Conservation (phyloP, 2,329 filamentous ascomycete species). For the Knufia petricola region DNA sequence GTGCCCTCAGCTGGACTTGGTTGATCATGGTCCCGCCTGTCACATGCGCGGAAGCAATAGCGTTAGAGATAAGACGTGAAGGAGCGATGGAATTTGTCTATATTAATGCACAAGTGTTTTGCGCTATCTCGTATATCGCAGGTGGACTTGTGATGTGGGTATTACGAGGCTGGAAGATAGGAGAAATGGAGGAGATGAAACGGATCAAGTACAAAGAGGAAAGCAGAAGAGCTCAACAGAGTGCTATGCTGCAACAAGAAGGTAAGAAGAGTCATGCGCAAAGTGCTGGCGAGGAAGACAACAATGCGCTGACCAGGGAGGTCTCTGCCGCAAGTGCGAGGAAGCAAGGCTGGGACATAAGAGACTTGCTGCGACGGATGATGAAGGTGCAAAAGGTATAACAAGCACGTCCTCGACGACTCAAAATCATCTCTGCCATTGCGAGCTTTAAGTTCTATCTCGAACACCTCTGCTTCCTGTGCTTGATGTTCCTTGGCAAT, state of each 20-base stretch:
- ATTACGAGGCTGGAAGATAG: slow-evolving; percentile 33
- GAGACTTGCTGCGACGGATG: slow-evolving; percentile 10
- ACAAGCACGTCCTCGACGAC: neutral
- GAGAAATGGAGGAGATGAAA: slow-evolving; percentile 23
- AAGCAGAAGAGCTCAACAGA: neutral
- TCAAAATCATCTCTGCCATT: too few species aligned
- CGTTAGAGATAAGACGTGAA: slow-evolving; percentile 40
- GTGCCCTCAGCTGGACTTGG: slow-evolving; percentile 51
- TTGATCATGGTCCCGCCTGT: slow-evolving; percentile 46
- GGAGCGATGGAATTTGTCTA: slow-evolving; percentile 40
- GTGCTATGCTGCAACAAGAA: neutral
- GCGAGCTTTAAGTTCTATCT: too few species aligned
- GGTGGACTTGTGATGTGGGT: slow-evolving; percentile 40
- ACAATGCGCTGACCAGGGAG: slow-evolving; percentile 1
- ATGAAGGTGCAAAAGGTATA: slow-evolving; percentile 4
- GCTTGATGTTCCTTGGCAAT: too few species aligned
- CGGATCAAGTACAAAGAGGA: neutral
- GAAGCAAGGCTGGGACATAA: slow-evolving; percentile 4
- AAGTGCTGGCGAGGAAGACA: neutral
- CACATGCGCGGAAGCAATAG: slow-evolving; percentile 46
- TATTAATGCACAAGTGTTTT: slow-evolving; percentile 43
- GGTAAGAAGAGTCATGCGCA: neutral
- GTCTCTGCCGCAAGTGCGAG: neutral
- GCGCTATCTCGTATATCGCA: slow-evolving; percentile 51
- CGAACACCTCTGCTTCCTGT: too few species aligned